Evolutionary conservation across 345 rosid species (phyloP), one percentile per base, ranked within the genome.

Genomic region (Syzygium aqueum): DNA sequence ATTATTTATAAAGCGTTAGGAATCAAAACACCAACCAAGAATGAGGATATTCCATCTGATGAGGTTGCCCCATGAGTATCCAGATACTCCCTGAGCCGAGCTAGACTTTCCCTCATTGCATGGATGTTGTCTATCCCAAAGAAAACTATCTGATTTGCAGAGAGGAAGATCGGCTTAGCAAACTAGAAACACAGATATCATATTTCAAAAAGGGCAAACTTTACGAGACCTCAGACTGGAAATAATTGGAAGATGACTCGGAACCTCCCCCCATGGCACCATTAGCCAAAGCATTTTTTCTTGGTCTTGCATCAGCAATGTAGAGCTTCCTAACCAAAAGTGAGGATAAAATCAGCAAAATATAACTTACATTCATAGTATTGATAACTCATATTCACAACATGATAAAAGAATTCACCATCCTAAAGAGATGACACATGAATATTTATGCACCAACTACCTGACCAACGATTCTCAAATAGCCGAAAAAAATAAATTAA

Each of bases 191-290:
- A 30, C 17, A 11, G 33, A 77, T 86, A 51, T 53, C 63, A 63
- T 57, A 33, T 77, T 57, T 28, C 12, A 13, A 50, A 73, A 67
- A 37, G 30, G 27, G 19, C 23, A 63, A 30, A 23, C 17, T 85
- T 37, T 85, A n/a, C 87, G 92, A 86, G 52, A 97, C 99, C 96
- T 97, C 99, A 89, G 99, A 97, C 84, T 96, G 98, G 89, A 93
- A 90, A 93, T 97, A 97, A 91, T 97, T 91, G 85, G 99, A 94
- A 89, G 99, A 96, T 40, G 99, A 97, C 91, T 97, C 99, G 3
- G 99, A 97, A 91, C 99, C 99, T 92, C 99, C 99, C 88, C 99
- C 99, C 98, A 90, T 96, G 84, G 99, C 99, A 33, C 98, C 99
- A 95, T 97, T 97, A 87, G 99, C 99, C 86, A 97, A 92, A 87